Evolutionary conservation across 208 protist species (phyloP), one percentile per base, ranked within the genome.

Genomic region (Trypanosoma mega): DNA sequence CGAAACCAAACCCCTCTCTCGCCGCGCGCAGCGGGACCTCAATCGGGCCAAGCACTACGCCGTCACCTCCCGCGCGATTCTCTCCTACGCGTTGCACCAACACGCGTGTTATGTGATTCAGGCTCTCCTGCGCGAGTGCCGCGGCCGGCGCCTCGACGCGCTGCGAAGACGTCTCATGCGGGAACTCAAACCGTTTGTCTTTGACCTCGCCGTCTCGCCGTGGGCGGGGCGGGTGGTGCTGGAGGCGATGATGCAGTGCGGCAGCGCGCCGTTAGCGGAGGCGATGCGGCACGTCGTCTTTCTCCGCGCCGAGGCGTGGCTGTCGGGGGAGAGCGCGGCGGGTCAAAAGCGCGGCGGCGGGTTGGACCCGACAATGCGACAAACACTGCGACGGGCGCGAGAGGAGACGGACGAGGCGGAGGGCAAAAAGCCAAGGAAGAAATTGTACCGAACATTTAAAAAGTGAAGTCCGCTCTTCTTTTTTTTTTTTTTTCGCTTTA

Each of bases 181-280:
- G 34, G 78, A 86, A 53, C 75, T 96, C 53, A 96, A 96, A 67
- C 86, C 90, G 30, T 76, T 83, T 41, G 90, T 96, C 12, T 92
- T 96, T 37, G 76, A 86, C 33, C 72, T 96, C 11, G 66, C 90
- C 16, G 72, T 87, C 29, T 92, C 84, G 9, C 90, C 86, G 31
- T 96, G 90, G 90, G 83, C 90, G 0, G 90, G 90, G 4, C 84
- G 86, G 11, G 65, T 96, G 2, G 90, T 96, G 45, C 78, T 96
- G 0, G 86, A 93, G n/a, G 62, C 85, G 26, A 92, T 96, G 86
- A 45, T 89, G 36, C 52, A 70, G n/a, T 47, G 66, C 6, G 86
- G 84, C 26, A 91, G 80, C 57, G 52, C 75, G 18, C 63, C 80
- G 70, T 67, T 96, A 9, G 60, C 69, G 9, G 75, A 85, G 11